Base-by-base conservation (phyloP, 2,329 filamentous ascomycete genomes). In the Didymella pinodella region DNA sequence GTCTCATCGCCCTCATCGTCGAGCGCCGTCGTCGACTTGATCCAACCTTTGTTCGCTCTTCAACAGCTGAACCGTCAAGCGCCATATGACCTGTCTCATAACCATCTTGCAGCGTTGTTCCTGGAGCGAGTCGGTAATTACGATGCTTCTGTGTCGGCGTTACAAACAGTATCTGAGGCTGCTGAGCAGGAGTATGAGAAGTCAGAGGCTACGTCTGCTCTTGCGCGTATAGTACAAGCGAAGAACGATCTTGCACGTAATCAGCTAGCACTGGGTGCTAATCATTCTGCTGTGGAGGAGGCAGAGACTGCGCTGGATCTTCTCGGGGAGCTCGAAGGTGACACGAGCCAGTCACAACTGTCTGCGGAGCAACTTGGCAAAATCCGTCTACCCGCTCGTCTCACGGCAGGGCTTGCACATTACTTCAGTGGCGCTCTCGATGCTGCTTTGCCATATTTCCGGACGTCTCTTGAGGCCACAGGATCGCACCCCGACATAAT, bases 211-310 rank as follows among this genome's bases (percentile, higher is more conserved):
- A 76, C 87, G 0, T 79, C 88, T 11, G 86, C 91, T 5, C 85
- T 98, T 12, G 88, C 86, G 6, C 86, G 84, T 22, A 97, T 93
- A 74, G 90, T 92, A 0, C 84, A 96, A 58, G 91, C 91, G 25
- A 96, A 93, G 75, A 87, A 91, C 0, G 96, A 99, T 73, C 84
- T 97, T 10, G 91, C 92, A 7, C 87, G 96, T n/a, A 89, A 89
- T 20, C 88, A 93, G 54, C 85, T 99, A 0, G 91, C 92, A 0
- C 79, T 84, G 7, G 82, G 85, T 0, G 80, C 85, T 11, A 92
- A 90, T 68, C 79, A 84, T 0, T 79, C 86, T 51, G 93, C 95
- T 0, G 85, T 89, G 3, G 91, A 95, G 47, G 91, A 90, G 64
- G 93, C 92, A 26, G 90, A 94, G 63, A 88, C 89, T 50, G 91